Evolutionary conservation across 352 stramenopile genomes (phyloP).

Genomic region (Paralagenidium karlingii): DNA sequence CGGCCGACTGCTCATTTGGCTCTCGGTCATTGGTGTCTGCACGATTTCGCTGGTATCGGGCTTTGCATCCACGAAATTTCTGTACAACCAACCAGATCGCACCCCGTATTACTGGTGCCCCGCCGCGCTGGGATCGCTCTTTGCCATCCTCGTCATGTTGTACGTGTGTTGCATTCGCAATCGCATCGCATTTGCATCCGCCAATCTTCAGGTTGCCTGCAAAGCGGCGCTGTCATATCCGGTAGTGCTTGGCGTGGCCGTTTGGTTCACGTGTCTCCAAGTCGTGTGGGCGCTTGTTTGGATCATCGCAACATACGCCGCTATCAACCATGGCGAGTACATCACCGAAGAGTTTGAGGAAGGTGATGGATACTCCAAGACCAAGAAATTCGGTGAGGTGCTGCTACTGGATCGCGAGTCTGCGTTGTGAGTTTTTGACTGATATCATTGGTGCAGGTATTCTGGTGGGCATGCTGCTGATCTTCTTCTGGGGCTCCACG

Average conservation of each 20-base stretch:
- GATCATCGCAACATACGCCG: conserved; percentile 64
- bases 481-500: conserved; percentile 87
- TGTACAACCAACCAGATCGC: conserved; percentile 20
- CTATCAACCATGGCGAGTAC: conserved; percentile 71
- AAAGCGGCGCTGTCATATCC: conserved; percentile 74
- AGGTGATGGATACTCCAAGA: conserved; percentile 25
- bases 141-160: conserved; percentile 25
- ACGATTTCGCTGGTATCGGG: conserved; percentile 22
- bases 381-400: too few relatives aligned
- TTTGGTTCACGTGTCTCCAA: conserved; percentile 75
- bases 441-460: conserved; percentile 36
- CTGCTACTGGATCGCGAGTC: too few relatives aligned
- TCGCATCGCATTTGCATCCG: conserved; percentile 88
- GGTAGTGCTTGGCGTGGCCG: conserved; percentile 70
- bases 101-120: conserved; percentile 51
- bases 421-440: conserved; percentile 11
- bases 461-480: conserved; percentile 83
- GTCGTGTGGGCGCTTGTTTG: conserved; percentile 80
- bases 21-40: conserved; percentile 24
- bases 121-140: conserved; percentile 18
- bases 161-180: conserved; percentile 43
- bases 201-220: conserved; percentile 82
- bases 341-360: conserved; percentile 26
- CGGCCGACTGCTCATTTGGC: conserved; percentile 53
- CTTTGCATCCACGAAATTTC: conserved; percentile 18